Evolutionary conservation across 2,329 filamentous ascomycete genomes (phyloP).

Genomic region (Sclerotiophoma versabilis): DNA sequence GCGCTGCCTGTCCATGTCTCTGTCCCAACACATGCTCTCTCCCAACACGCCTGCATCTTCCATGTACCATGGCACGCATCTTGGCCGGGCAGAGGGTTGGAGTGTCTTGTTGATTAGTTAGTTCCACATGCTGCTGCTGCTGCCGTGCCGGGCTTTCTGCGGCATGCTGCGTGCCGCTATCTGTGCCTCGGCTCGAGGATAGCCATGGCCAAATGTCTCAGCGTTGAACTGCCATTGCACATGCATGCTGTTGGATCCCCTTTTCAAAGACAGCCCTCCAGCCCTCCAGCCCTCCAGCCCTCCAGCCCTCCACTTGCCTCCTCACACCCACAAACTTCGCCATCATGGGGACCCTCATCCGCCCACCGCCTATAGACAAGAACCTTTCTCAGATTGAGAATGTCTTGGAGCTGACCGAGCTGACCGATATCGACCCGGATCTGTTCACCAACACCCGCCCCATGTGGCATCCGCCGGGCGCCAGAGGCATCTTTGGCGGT

Average conservation of each 20-base stretch:
- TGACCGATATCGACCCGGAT: constrained; percentile 78
- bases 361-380: constrained; percentile 74
- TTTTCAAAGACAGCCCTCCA: not conserved
- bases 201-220: constrained; percentile 1
- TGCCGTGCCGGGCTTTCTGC: constrained; percentile 1
- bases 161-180: constrained; percentile 10
- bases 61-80: too few species aligned
- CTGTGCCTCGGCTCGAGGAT: constrained; percentile 34
- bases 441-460: constrained; percentile 94
- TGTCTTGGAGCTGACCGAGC: constrained; percentile 82
- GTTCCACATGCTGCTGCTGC: not conserved
- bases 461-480: constrained; percentile 90
- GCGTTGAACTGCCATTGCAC: constrained; percentile 1
- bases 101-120: too few species aligned
- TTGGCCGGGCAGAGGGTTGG: too few species aligned
- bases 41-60: too few species aligned
- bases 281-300: not conserved
- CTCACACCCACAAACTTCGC: not conserved
- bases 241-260: constrained; percentile 7
- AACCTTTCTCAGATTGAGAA: constrained; percentile 86
- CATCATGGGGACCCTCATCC: constrained; percentile 68
- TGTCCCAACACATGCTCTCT: not conserved
- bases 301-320: not conserved
- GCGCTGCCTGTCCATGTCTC: not conserved
- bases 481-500: constrained; percentile 92